These are phyloP conservation scores for Penicillium sp. DNA, from an alignment of 2,329 filamentous ascomycete genomes.

Conservation along the genomic window DNA sequence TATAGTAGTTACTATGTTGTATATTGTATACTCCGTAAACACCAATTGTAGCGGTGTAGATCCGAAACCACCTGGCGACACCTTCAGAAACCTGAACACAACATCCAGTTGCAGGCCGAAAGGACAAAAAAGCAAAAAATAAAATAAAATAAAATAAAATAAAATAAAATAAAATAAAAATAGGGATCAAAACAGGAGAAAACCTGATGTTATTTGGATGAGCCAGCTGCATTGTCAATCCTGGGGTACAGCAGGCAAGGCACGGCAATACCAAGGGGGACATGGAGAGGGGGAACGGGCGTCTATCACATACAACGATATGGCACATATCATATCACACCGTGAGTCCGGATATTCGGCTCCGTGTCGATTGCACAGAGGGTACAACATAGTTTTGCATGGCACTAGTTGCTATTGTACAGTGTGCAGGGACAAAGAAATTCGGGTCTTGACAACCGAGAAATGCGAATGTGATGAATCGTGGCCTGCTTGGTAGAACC, in stretches of 20 bases:
- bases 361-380: neutral
- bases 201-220: neutral
- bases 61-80: neutral
- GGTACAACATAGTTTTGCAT: slow-evolving; percentile 3
- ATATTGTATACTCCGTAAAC: too few relatives aligned
- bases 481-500: neutral
- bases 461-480: slow-evolving; percentile 7
- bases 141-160: too few relatives aligned
- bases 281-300: neutral
- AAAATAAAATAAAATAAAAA: too few relatives aligned
- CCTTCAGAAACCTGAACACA: too few relatives aligned
- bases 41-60: slow-evolving; percentile 11
- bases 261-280: slow-evolving; percentile 1
- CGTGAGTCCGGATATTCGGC: neutral
- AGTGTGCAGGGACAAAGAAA: neutral
- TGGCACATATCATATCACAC: slow-evolving; percentile 3
- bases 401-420: slow-evolving; percentile 5
- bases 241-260: slow-evolving; percentile 22
- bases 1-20: too few relatives aligned
- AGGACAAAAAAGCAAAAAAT: neutral
- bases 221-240: slow-evolving; percentile 19
- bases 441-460: slow-evolving; percentile 7
- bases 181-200: neutral
- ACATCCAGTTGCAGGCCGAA: neutral
- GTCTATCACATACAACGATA: slow-evolving; percentile 1